Evolutionary conservation across 257 asterid genomes (phyloP).

Genomic region (Paraleonurus japonicus): DNA sequence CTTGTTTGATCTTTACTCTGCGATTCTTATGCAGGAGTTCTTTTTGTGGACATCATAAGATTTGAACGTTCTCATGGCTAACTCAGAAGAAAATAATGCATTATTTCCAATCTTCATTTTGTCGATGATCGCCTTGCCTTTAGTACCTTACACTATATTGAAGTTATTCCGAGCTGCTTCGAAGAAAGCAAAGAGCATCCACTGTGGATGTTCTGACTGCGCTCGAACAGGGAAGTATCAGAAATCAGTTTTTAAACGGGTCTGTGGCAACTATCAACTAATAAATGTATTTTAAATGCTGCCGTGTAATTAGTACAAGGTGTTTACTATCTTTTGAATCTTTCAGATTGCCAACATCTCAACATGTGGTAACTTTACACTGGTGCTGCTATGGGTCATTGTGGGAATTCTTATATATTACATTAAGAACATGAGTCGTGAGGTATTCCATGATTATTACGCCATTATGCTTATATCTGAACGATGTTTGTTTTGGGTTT

Average conservation of each 20-base stretch:
- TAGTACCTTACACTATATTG: slow-evolving; percentile 80
- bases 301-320: not conserved
- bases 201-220: slow-evolving; percentile 85
- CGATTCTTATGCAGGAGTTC: slow-evolving; percentile 37
- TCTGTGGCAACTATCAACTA: slow-evolving; percentile 26
- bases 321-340: slow-evolving; percentile 12
- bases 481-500: not conserved
- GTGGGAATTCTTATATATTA: slow-evolving; percentile 61
- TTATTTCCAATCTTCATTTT: slow-evolving; percentile 84
- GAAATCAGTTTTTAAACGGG: slow-evolving; percentile 56
- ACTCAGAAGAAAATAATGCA: slow-evolving; percentile 74
- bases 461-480: slow-evolving; percentile 15
- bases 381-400: slow-evolving; percentile 83
- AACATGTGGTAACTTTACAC: slow-evolving; percentile 70
- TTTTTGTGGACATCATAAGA: slow-evolving; percentile 19
- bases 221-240: slow-evolving; percentile 70
- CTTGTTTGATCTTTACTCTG: slow-evolving; percentile 9
- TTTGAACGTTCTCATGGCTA: slow-evolving; percentile 57
- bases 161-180: slow-evolving; percentile 69
- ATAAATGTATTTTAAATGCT: slow-evolving; percentile 7
- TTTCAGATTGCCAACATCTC: slow-evolving; percentile 60
- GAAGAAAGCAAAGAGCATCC: slow-evolving; percentile 59
- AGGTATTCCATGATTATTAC: slow-evolving; percentile 43
- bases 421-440: slow-evolving; percentile 67
- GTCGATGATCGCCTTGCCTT: slow-evolving; percentile 79